These are phyloP conservation scores for Marvania coccoides DNA, from an alignment of 139 green algal species.

Conservation along the genomic window DNA sequence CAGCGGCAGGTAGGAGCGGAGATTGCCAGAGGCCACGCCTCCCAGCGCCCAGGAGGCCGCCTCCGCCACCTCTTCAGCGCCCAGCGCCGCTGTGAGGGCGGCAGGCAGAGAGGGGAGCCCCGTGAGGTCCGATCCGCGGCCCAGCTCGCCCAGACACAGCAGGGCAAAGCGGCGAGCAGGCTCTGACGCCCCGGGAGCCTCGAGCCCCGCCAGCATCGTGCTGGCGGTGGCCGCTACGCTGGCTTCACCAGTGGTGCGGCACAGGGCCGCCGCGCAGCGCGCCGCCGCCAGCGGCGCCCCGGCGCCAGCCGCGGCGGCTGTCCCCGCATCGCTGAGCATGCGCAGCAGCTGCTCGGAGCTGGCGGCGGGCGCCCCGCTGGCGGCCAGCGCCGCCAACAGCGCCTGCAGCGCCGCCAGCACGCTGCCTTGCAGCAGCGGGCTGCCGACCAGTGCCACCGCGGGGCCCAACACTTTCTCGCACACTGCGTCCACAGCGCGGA, in stretches of 20 bases:
- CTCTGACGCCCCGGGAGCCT: neutral
- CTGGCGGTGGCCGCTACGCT: constrained; percentile 30
- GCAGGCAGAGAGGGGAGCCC: constrained; percentile 31
- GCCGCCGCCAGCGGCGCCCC: constrained; percentile 52
- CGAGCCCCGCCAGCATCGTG: constrained; percentile 31
- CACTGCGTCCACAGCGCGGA: constrained; percentile 14
- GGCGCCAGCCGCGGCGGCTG: constrained; percentile 1
- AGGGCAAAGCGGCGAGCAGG: constrained; percentile 62
- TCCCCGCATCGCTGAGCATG: constrained; percentile 47
- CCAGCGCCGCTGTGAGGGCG: constrained; percentile 18
- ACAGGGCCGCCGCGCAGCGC: constrained; percentile 73
- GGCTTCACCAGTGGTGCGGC: constrained; percentile 24
- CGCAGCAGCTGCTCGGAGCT: constrained; percentile 50
- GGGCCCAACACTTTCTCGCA: constrained; percentile 33
- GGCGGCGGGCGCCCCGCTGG: constrained; percentile 2
- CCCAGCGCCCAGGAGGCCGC: constrained; percentile 77
- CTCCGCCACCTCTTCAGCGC: constrained; percentile 65
- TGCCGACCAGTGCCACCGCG: constrained; percentile 63
- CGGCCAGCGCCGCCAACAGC: constrained; percentile 64
- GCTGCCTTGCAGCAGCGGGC: constrained; percentile 66
- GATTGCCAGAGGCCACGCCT: constrained; percentile 68
- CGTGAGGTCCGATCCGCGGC: constrained; percentile 57
- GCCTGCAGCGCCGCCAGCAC: constrained; percentile 57
- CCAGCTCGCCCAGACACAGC: constrained; percentile 82
- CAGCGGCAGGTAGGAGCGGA: constrained; percentile 66